Evolutionary conservation across 305 asterid species (phyloP).

Genomic region (Nicotiana rustica): DNA sequence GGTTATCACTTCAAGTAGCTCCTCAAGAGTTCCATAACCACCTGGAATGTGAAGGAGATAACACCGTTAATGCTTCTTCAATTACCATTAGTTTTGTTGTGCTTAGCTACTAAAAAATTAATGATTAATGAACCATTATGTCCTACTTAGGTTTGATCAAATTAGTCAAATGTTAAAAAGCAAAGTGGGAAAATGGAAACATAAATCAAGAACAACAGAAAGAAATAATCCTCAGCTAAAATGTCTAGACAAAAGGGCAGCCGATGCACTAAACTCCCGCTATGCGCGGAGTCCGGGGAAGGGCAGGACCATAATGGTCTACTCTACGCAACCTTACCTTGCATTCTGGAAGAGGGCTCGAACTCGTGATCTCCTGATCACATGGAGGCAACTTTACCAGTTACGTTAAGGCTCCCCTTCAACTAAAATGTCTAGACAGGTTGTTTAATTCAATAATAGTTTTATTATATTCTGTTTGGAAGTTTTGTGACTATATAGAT

Average conservation of each 20-base stretch:
- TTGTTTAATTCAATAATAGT: too few relatives aligned
- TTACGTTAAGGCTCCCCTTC: too few relatives aligned
- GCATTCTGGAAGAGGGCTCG: too few relatives aligned
- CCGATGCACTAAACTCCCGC: too few relatives aligned
- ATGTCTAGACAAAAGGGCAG: too few relatives aligned
- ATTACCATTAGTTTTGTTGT: background rate
- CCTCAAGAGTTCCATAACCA: slow-evolving; percentile 97
- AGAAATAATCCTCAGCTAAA: background rate
- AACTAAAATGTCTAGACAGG: too few relatives aligned
- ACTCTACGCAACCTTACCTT: too few relatives aligned
- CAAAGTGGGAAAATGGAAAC: background rate
- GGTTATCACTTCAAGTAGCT: slow-evolving; percentile 90
- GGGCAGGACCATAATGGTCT: too few relatives aligned
- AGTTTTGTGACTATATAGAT: background rate
- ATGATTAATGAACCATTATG: background rate
- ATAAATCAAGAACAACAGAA: background rate
- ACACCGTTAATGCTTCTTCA: background rate
- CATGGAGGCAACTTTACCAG: too few relatives aligned
- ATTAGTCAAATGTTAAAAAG: background rate
- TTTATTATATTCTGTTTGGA: background rate
- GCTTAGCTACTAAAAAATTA: background rate
- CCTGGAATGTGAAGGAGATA: slow-evolving; percentile 50
- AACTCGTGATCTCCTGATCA: too few relatives aligned
- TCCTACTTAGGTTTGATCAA: slow-evolving; percentile 1
- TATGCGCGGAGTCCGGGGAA: too few relatives aligned